These are phyloP conservation scores for Arthrinium puccinioides DNA, from an alignment of 2,329 filamentous ascomycete species.

Conservation along the genomic window DNA sequence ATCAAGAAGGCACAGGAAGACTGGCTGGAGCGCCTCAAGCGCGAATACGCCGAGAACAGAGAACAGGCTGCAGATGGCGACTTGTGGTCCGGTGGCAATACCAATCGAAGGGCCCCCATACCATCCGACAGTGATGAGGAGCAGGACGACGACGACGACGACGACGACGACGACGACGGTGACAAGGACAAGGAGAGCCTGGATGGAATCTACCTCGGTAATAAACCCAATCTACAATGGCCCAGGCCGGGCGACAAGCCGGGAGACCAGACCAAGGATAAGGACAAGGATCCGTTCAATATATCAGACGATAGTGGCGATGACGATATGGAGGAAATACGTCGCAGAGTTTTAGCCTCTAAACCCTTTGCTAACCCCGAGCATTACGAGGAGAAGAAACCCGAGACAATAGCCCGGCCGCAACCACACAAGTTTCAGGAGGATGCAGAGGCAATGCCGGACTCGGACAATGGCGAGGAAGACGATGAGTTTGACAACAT, in stretches of 20 bases:
- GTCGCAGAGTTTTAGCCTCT: slow-evolving; percentile 82
- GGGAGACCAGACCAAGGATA: slow-evolving; percentile 34
- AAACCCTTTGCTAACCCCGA: slow-evolving; percentile 71
- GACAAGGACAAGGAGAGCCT: slow-evolving; percentile 36
- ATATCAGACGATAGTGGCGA: slow-evolving; percentile 75
- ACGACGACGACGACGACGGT: slow-evolving; percentile 34
- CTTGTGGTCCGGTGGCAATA: slow-evolving; percentile 86
- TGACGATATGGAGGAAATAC: slow-evolving; percentile 82
- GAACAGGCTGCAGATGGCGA: slow-evolving; percentile 61
- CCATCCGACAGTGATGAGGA: slow-evolving; percentile 47
- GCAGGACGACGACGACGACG: slow-evolving; percentile 34
- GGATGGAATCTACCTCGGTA: slow-evolving; percentile 56
- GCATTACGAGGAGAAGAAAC: slow-evolving; percentile 43
- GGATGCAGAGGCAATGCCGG: slow-evolving; percentile 63
- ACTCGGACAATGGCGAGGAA: slow-evolving; percentile 56
- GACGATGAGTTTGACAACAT: slow-evolving; percentile 77
- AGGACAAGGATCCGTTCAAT: slow-evolving; percentile 60
- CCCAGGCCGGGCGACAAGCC: slow-evolving; percentile 18
- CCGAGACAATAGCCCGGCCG: slow-evolving; percentile 55
- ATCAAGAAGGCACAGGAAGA: slow-evolving; percentile 79
- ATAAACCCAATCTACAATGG: slow-evolving; percentile 32
- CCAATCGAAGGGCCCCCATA: slow-evolving; percentile 56
- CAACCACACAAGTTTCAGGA: slow-evolving; percentile 40
- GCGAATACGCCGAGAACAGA: slow-evolving; percentile 77
- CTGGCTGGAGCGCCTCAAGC: slow-evolving; percentile 86